These are phyloP conservation scores for Puya raimondii DNA, from an alignment of 176 grass and related monocot species.

Conservation along the genomic window DNA sequence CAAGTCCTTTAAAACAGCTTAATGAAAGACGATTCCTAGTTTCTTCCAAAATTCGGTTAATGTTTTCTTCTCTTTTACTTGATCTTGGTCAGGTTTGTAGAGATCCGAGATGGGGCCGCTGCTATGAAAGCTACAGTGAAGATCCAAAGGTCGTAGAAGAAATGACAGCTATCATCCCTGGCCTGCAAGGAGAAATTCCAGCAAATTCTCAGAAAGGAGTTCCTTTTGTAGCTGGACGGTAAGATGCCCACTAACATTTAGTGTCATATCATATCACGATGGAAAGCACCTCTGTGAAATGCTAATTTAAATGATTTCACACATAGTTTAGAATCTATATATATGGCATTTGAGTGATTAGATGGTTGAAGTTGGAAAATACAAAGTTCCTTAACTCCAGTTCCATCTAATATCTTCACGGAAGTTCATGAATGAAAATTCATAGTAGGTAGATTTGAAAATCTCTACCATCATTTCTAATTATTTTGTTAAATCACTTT, in stretches of 20 bases:
- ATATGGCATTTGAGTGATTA: too few relatives aligned
- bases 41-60: neutral
- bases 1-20: too few relatives aligned
- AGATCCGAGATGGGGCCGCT: slow-evolving; percentile 3
- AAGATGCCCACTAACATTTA: neutral
- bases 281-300: neutral
- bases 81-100: slow-evolving; percentile 1
- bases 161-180: slow-evolving; percentile 2
- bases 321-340: neutral
- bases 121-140: slow-evolving; percentile 3
- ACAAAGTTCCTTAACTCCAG: too few relatives aligned
- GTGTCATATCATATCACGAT: neutral
- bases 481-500: too few relatives aligned
- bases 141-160: neutral
- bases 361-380: too few relatives aligned
- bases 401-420: too few relatives aligned
- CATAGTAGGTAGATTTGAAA: too few relatives aligned
- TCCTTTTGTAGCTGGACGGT: slow-evolving; percentile 4
- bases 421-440: too few relatives aligned
- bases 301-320: neutral
- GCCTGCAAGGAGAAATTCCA: slow-evolving; percentile 2
- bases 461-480: too few relatives aligned
- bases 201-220: slow-evolving; percentile 3
- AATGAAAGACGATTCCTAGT: neutral
- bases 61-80: neutral